Percentiles rank a stretch among this genome's conserved stretches.
phyloP scores from a whole-genome alignment of 352 stramenopile genomes.

The Phytopythium montanum region DNA sequence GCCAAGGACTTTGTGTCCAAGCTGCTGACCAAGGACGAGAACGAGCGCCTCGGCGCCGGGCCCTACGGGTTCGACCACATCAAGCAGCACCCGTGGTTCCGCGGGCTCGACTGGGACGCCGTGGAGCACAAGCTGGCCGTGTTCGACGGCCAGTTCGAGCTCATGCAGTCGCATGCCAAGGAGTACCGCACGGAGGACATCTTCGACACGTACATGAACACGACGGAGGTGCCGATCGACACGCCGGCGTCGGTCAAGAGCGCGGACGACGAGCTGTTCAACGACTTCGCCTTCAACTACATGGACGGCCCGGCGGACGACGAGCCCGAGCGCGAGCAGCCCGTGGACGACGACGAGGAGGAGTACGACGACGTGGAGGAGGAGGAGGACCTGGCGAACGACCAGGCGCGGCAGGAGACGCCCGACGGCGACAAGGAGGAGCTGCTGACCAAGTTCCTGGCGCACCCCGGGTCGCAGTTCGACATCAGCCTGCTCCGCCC shows the following conservation, averaged over 20 bases:
- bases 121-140: constrained; percentile 50
- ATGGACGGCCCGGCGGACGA: constrained; percentile 51
- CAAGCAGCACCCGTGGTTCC: constrained; percentile 88
- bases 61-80: constrained; percentile 82
- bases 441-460: constrained; percentile 43
- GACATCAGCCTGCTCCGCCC: constrained; percentile 71
- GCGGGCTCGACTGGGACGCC: constrained; percentile 82
- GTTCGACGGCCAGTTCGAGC: constrained; percentile 66
- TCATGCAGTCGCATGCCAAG: constrained; percentile 83
- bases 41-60: constrained; percentile 91
- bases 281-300: constrained; percentile 84
- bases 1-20: constrained; percentile 81
- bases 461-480: constrained; percentile 57
- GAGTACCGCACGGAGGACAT: constrained; percentile 77
- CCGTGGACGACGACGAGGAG: constrained; percentile 33
- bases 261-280: constrained; percentile 65
- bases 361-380: constrained; percentile 22
- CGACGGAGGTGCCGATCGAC: constrained; percentile 75
- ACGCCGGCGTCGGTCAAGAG: constrained; percentile 81
- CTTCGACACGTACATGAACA: constrained; percentile 88
- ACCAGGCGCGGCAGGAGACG: neutral
- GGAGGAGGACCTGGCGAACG: constrained; percentile 4
- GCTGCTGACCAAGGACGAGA: constrained; percentile 94
- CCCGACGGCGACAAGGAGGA: constrained; percentile 20
- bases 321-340: constrained; percentile 36